Conservation (phyloP, 176 grass and related monocot species). For the Zoysia pacifica region DNA sequence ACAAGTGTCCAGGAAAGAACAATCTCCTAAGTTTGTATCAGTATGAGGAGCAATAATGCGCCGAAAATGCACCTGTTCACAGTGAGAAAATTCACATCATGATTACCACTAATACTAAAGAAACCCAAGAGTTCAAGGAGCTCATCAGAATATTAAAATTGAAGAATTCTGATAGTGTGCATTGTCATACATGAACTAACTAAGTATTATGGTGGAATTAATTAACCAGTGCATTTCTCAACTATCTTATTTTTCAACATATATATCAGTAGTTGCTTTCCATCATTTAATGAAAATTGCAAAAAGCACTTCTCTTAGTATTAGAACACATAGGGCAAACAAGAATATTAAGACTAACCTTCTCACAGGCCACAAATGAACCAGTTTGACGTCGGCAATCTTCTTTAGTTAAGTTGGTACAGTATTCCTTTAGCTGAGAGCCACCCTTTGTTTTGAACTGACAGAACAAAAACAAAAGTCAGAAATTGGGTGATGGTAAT, state of each 20-base stretch:
- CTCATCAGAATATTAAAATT: neutral
- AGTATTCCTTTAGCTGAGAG: slow-evolving; percentile 93
- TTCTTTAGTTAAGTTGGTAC: slow-evolving; percentile 92
- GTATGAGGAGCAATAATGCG: slow-evolving; percentile 98
- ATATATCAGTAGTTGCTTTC: slow-evolving; percentile 5
- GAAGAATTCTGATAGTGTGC: neutral
- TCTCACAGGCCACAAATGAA: slow-evolving; percentile 83
- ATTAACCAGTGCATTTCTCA: neutral
- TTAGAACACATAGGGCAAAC: neutral
- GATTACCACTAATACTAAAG: slow-evolving; percentile 17
- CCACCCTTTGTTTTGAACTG: slow-evolving; percentile 96
- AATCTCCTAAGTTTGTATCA: slow-evolving; percentile 98
- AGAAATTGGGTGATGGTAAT: slow-evolving; percentile 9
- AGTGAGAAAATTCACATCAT: slow-evolving; percentile 23
- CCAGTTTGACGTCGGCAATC: slow-evolving; percentile 81
- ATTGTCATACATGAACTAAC: neutral
- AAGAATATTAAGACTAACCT: slow-evolving; percentile 57
- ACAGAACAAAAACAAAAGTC: slow-evolving; percentile 34
- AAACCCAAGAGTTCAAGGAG: slow-evolving; percentile 11
- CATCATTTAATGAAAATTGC: slow-evolving; percentile 2
- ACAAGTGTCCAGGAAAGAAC: slow-evolving; percentile 97
- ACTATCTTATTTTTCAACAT: neutral
- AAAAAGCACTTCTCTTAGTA: neutral
- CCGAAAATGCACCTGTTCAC: slow-evolving; percentile 89
- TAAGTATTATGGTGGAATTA: slow-evolving; percentile 4